A percentile compares a stretch with the other conserved stretches of the same genome.
Conservation (phyloP, 306 rosid genomes). For the Fragaria vesca region DNA sequence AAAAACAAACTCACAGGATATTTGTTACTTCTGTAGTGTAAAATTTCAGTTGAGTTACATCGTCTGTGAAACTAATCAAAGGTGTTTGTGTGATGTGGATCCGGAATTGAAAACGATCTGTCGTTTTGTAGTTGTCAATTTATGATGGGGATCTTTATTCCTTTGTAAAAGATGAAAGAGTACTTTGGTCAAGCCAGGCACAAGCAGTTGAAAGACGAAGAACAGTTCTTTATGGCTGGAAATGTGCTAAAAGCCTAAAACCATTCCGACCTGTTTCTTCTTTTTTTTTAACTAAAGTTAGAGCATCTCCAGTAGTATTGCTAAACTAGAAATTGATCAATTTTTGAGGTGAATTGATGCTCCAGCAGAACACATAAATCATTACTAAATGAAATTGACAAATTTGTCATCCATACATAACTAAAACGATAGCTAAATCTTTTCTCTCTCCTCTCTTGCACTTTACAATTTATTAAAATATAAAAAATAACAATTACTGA, state of each 20-base stretch:
- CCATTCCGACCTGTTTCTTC: not conserved
- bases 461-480: too few relatives aligned
- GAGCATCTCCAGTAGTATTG: too few relatives aligned
- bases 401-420: too few relatives aligned
- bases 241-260: not conserved
- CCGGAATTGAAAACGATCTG: not conserved
- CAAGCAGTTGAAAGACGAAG: conserved; percentile 2
- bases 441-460: too few relatives aligned
- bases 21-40: not conserved
- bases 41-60: not conserved
- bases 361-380: too few relatives aligned
- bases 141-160: not conserved
- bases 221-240: not conserved
- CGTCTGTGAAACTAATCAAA: not conserved
- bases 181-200: not conserved
- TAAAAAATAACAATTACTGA: too few relatives aligned
- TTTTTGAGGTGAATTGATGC: too few relatives aligned
- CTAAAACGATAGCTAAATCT: too few relatives aligned
- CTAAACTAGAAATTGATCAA: too few relatives aligned
- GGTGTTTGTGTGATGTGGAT: not conserved
- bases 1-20: not conserved
- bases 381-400: too few relatives aligned
- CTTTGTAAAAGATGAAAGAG: not conserved
- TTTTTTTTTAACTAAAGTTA: not conserved
- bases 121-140: not conserved